Evolutionary conservation across 1,139 yeast genomes (phyloP).

Genomic region (Taphrina flavorubra): DNA sequence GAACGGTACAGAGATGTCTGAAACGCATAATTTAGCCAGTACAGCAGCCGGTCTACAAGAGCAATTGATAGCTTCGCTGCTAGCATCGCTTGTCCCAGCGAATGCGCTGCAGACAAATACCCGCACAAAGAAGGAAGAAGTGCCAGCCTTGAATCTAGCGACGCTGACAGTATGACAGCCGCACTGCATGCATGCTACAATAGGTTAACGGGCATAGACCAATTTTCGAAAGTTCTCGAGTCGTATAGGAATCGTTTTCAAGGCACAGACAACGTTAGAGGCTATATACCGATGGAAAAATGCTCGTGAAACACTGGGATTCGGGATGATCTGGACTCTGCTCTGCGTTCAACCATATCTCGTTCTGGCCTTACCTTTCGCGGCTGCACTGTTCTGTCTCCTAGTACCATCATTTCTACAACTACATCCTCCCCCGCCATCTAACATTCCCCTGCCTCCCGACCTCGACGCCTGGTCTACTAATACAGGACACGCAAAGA

Average conservation of each 20-base stretch:
- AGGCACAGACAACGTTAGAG: conserved; percentile 22
- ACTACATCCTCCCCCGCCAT: conserved; percentile 65
- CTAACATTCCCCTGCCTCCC: conserved; percentile 41
- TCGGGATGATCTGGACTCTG: conserved; percentile 37
- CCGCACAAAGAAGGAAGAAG: conserved; percentile 18
- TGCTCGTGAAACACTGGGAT: conserved; percentile 33
- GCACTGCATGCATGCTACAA: neutral
- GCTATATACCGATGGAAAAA: conserved; percentile 27
- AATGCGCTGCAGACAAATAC: conserved; percentile 8
- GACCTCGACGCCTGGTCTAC: conserved; percentile 39
- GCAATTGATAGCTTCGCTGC: conserved; percentile 37
- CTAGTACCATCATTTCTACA: conserved; percentile 73
- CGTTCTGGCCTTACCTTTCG: conserved; percentile 67
- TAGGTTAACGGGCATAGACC: neutral
- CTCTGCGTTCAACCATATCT: conserved; percentile 69
- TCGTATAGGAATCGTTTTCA: conserved; percentile 34
- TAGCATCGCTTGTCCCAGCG: conserved; percentile 37
- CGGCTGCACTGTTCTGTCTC: conserved; percentile 62
- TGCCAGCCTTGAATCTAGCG: conserved; percentile 27
- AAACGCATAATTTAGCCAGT: neutral
- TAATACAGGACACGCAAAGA: conserved; percentile 32
- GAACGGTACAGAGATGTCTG: conserved; percentile 11
- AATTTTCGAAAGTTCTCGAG: conserved; percentile 38
- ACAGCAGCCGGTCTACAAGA: conserved; percentile 26
- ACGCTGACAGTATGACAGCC: conserved; percentile 16